Conservation (phyloP, 441 rosid genomes). For the Syzygium syzygioides region DNA sequence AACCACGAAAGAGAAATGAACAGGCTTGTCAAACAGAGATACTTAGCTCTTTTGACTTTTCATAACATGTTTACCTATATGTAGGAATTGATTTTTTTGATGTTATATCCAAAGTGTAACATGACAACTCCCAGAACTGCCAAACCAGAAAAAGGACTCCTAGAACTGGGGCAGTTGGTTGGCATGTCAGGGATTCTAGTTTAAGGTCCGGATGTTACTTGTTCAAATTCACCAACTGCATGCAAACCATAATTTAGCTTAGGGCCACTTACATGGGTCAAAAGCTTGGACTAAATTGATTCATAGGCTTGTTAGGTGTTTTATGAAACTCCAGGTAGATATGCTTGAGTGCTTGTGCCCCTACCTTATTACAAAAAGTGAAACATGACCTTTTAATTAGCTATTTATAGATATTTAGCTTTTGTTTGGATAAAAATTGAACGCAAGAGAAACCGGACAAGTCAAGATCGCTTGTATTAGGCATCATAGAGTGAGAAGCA, state of each 20-base stretch:
- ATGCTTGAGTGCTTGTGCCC: background rate
- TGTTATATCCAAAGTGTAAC: background rate
- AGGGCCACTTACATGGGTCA: background rate
- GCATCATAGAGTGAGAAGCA: background rate
- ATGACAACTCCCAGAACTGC: background rate
- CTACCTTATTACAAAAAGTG: background rate
- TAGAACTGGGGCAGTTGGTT: background rate
- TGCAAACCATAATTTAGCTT: background rate
- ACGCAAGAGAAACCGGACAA: background rate
- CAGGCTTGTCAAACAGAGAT: background rate
- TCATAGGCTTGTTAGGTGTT: background rate
- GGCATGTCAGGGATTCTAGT: background rate
- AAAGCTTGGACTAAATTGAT: background rate
- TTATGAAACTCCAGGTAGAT: background rate
- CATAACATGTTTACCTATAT: background rate
- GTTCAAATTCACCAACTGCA: background rate
- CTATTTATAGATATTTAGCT: no score
- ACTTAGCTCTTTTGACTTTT: background rate
- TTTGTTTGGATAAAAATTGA: background rate
- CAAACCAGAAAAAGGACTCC: no score
- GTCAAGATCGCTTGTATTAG: background rate
- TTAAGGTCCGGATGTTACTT: fast-evolving
- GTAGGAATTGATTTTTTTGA: background rate
- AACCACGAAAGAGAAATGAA: background rate
- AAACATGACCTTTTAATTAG: background rate